Percentiles rank a stretch among this genome's conserved stretches.
Evolutionary conservation across 148 eudicot species (phyloP).

Genomic region (Rhododendron ferrugineum): DNA sequence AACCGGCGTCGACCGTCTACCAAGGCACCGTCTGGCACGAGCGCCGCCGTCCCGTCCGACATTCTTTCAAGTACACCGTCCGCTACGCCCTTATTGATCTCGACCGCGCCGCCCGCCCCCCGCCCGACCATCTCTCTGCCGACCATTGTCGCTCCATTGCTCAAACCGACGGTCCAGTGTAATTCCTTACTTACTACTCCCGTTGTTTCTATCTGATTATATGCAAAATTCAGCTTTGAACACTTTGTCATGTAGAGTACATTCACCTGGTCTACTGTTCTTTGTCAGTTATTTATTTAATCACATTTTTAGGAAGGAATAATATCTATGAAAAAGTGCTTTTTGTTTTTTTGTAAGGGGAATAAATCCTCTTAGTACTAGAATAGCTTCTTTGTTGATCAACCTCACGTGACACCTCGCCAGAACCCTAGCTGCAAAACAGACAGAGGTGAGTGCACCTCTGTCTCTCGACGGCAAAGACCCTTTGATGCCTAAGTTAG

Average conservation of each 20-base stretch:
- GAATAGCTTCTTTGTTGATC: no score
- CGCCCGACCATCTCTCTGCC: conserved; percentile 47
- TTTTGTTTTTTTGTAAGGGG: background rate
- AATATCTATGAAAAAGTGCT: background rate
- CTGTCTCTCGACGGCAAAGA: no score
- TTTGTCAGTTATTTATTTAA: background rate
- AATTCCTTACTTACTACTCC: background rate
- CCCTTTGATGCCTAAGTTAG: no score
- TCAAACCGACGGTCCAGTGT: conserved; percentile 71
- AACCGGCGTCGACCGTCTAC: conserved; percentile 17
- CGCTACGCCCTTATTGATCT: conserved; percentile 82
- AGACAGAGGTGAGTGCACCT: no score
- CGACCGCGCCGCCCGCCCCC: conserved; percentile 36
- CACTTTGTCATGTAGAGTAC: background rate
- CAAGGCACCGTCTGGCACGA: conserved; percentile 88
- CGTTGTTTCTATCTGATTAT: background rate
- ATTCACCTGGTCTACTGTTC: background rate
- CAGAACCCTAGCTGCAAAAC: no score
- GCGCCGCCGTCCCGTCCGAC: conserved; percentile 80
- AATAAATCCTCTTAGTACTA: no score
- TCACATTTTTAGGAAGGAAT: background rate
- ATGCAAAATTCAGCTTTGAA: background rate
- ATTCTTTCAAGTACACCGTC: conserved; percentile 63
- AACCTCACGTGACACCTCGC: no score
- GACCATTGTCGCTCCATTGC: conserved; percentile 17